Evolutionary conservation across 345 rosid species (phyloP), one percentile per base, ranked within the genome.

Genomic region (Populus deltoides): DNA sequence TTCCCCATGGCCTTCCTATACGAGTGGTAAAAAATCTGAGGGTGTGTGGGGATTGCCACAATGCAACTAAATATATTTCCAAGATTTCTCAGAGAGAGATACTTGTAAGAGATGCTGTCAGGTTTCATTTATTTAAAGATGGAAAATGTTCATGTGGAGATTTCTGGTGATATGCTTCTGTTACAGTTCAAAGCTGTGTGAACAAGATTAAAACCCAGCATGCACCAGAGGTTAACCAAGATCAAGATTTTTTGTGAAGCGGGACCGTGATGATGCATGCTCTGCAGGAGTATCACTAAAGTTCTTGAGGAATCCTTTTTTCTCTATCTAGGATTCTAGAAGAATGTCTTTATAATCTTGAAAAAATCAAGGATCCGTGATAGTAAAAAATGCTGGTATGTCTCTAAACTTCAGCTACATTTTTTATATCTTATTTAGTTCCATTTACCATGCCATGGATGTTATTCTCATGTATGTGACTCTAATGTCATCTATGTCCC

Each of bases 61-160:
- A 47, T 79, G 98, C 91, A 12, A 95, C 99, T 71, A 95, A 93
- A 83, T 91, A 86, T 87, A 91, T 95, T 73, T 95, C 99, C 39
- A 91, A 87, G 75, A 86, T 93, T 77, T 90, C 96, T 78, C 86
- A 77, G 66, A 92, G 98, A 83, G 99, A 95, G 85, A 95, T 95
- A 67, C 87, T 95, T 29, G 96, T 95, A 69, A 88, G 98, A 89
- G 98, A 95, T 84, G 86, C 98, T 75, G 97, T 87, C 18, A 85
- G 99, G 76, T 93, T 89, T 86, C 98, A 95, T 86, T 86, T 86
- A 70, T 95, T 92, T 72, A 92, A 88, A 86, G 90, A 91, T 91
- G 99, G 99, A 84, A 81, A 81, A 10, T 95, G 99, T 84, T 95
- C 97, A 35, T 95, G 98, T 5, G 96, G 97, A 78, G 98, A 95